phyloP scores from a whole-genome alignment of 2,329 filamentous ascomycete species.

The Ceratocystis cacaofunesta region DNA sequence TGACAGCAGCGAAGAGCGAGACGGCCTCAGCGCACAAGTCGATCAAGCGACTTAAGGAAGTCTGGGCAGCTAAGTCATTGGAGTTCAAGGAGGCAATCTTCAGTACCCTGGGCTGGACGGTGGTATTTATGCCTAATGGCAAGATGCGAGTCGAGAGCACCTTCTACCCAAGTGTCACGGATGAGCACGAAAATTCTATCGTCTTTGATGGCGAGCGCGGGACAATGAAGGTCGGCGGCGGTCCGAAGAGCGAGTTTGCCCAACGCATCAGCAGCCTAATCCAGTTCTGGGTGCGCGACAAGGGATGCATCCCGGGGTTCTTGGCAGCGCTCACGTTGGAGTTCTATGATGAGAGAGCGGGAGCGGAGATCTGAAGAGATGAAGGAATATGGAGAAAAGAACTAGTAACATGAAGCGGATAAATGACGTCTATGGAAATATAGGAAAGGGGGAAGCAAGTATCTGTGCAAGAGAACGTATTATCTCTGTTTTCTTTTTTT shows the following conservation, averaged over 20 bases:
- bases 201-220: slow-evolving; percentile 88
- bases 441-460: slow-evolving; percentile 1
- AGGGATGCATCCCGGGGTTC: slow-evolving; percentile 87
- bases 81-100: slow-evolving; percentile 95
- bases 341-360: slow-evolving; percentile 53
- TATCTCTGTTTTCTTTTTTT: background rate
- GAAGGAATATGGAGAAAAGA: slow-evolving; percentile 18
- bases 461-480: background rate
- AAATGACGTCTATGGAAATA: background rate
- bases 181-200: slow-evolving; percentile 58
- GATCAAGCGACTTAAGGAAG: slow-evolving; percentile 73
- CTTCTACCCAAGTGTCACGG: slow-evolving; percentile 55
- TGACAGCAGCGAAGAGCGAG: slow-evolving; percentile 55
- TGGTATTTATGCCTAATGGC: slow-evolving; percentile 93
- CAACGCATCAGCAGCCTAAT: slow-evolving; percentile 72
- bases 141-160: slow-evolving; percentile 83
- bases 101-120: slow-evolving; percentile 80
- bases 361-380: too few relatives aligned
- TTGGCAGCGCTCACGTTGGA: slow-evolving; percentile 80
- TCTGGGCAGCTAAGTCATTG: slow-evolving; percentile 77
- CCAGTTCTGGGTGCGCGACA: slow-evolving; percentile 88
- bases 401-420: background rate
- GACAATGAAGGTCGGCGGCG: slow-evolving; percentile 95
- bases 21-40: slow-evolving; percentile 66
- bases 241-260: slow-evolving; percentile 74